Base-by-base conservation (phyloP, 2,329 filamentous ascomycete genomes). In the Westerdykella sp. region DNA sequence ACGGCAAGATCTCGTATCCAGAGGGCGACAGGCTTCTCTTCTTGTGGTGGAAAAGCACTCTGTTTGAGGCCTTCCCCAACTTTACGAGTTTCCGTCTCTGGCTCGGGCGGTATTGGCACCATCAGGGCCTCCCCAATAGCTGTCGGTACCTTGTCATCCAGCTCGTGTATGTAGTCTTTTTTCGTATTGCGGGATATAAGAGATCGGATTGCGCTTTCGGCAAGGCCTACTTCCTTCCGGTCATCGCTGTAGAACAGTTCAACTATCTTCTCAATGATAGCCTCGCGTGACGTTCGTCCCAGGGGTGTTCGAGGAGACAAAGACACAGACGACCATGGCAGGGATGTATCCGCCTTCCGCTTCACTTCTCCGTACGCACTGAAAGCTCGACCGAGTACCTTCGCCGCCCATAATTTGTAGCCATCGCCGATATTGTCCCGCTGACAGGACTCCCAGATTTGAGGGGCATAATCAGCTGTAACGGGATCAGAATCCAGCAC, bases 381-480 rank as follows among this genome's bases (percentile, higher is more conserved):
- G 41, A 63, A 97, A 0, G 87, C 83, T 60, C 88, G 80, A 6
- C 94, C 93, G 36, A 97, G 73, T 2, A 90, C 84, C 49, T 84
- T 79, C 3, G 87, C 90, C 36, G 87, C 85, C 94, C 94, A 98
- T 1, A 86, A 71, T 1, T 88, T 71, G 61, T 93, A 96, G 13
- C 80, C 77, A 21, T 78, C 70, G 43, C 81, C 85, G 13, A 84
- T 72, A 1, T 77, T 70, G 31, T 76, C 72, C n/a, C 78, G 74
- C 45, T 78, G 75, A 53, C 88, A 85, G 34, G 85, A 89, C 59
- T 83, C 82, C 83, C 85, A 93, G 0, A 96, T 75, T 14, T 81
- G 78, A 11, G 81, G 71, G 2, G 81, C 79, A 57, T 83, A 80
- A 1, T 69, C 64, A 11, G 79, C 64, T 10, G 87, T 83, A 35